Base-by-base conservation (phyloP, 345 rosid genomes). In the Euclidium syriacum region DNA sequence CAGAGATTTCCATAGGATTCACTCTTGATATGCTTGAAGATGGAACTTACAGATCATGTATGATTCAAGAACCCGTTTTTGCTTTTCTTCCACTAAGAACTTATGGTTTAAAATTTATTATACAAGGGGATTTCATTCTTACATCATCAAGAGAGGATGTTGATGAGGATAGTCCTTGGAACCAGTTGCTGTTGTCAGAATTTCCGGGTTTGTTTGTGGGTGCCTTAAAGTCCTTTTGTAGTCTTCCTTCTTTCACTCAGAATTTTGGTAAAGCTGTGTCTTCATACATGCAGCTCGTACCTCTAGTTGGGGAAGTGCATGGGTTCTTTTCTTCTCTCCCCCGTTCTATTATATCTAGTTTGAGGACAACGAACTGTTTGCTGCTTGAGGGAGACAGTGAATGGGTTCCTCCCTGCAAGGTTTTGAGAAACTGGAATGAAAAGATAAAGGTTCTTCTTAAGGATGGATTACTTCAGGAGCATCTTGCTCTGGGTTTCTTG, bases 111-210 rank as follows among this genome's bases (percentile, higher is more conserved):
- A 92, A 88, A 76, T 92, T 92, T 72, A 89, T 92, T 68, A 78
- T 92, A 46, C 96, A 92, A 77, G 98, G 95, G 33, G 98, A 89
- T 80, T 92, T 92, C 75, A 77, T 85, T 72, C 96, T 92, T 56
- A 88, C 98, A n/a, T 86, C 98, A 62, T 92, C 98, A 30, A 82
- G 98, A 74, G 96, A 92, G 78, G 98, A 92, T 75, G 96, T 89
- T 67, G 98, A 92, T 62, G 91, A 77, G 65, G 78, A 87, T 81
- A 84, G 87, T 75, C 82, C 94, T 52, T 92, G 98, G 98, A 92
- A 92, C 70, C 91, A 92, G 79, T 87, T 87, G 96, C 65, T 92
- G 69, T 51, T 89, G 79, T 78, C 90, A 20, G 81, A 83, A 64
- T 82, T 83, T 75, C 91, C 98, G 23, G 73, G 71, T 72, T 85